Base-by-base conservation (phyloP, 2,329 filamentous ascomycete genomes). In the Fusarium goolgardi region DNA sequence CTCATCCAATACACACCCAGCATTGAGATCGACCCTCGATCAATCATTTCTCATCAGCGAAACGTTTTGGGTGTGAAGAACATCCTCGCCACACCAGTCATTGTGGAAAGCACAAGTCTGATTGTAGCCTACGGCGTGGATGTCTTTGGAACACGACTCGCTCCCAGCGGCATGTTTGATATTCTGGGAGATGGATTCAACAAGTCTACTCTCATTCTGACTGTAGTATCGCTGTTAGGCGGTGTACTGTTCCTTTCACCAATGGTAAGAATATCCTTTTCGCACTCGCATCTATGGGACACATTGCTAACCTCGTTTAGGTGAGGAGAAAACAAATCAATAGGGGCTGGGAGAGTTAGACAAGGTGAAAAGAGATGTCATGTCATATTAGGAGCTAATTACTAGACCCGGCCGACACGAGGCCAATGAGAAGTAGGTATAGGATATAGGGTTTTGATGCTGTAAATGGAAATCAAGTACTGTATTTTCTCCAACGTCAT, bases 121-220 rank as follows among this genome's bases (percentile, higher is more conserved):
- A 86, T 99, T 15, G 91, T 97, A 74, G 94, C 93, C 0, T 97
- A 91, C 74, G 96, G 96, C 5, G 78, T 93, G 16, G 96, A 99
- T 77, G 82, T 98, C 3, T 99, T 96, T 70, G 94, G 92, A 16
- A 95, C 94, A 2, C 85, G 94, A 53, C 87, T 96, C 13, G 88
- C 91, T n/a, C 96, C 96, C 1, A 97, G 93, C 78, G 89, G 91
- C 72, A 87, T 91, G 18, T 99, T 99, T 78, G 96, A 99, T 80
- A 88, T 98, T 41, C 82, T 99, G 18, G 96, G 94, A 65, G 96
- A 94, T 80, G 92, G 93, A 4, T 99, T 99, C 79, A 96, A 95
- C 77, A 97, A 97, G 83, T 76, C 94, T 57, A 91, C 94, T 71
- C 87, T 99, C 75, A 78, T 97, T 37, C 84, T 87, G 18, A 99